Evolutionary conservation across 1,139 yeast species (phyloP).

Genomic region (Saccharomyces hybrid): DNA sequence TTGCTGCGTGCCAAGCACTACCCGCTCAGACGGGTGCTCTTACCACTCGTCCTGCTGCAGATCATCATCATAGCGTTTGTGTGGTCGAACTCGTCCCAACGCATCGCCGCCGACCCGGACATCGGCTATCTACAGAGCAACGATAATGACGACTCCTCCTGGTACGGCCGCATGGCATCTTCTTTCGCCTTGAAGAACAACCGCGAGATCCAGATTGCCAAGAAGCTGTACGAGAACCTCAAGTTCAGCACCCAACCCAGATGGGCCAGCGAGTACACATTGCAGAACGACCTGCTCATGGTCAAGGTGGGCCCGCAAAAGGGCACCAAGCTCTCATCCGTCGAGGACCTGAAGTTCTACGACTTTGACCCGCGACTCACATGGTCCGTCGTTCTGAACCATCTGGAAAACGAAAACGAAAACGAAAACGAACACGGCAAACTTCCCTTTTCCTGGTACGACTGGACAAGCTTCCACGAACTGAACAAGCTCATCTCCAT

Average conservation of each 20-base stretch:
- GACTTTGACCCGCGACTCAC: conserved; percentile 24
- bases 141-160: neutral
- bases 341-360: conserved; percentile 18
- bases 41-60: neutral
- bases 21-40: neutral
- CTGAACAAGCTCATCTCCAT: conserved; percentile 19
- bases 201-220: conserved; percentile 11
- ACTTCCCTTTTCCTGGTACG: conserved; percentile 25
- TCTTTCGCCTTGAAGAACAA: neutral
- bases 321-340: conserved; percentile 10
- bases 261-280: conserved; percentile 18
- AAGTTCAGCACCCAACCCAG: conserved; percentile 13
- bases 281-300: conserved; percentile 16
- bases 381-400: conserved; percentile 19
- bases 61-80: neutral
- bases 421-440: neutral
- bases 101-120: neutral
- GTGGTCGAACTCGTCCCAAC: neutral
- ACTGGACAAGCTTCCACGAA: conserved; percentile 22
- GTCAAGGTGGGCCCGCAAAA: conserved; percentile 12
- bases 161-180: neutral
- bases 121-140: neutral
- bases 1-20: neutral
- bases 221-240: conserved; percentile 17
- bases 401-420: conserved; percentile 11